Conservation (phyloP, 768 basidiomycete species). For the Pholiota conissans region DNA sequence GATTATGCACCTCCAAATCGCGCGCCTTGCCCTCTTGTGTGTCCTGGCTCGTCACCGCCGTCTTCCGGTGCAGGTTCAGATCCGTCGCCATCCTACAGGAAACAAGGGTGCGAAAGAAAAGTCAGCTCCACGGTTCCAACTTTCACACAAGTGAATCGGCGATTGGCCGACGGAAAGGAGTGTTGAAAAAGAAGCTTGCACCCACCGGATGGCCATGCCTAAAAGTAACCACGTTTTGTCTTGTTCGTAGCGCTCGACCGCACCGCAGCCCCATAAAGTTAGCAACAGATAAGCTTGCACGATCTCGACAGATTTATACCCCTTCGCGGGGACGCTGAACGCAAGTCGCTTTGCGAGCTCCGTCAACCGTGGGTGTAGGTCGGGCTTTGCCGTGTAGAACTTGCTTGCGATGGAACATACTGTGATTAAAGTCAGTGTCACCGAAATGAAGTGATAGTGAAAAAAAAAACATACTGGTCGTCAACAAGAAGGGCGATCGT, state of each 20-base stretch:
- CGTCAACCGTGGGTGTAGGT: conserved; percentile 75
- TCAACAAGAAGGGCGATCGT: conserved; percentile 91
- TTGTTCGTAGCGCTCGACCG: conserved; percentile 95
- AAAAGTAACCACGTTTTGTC: conserved; percentile 92
- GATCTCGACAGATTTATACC: conserved; percentile 93
- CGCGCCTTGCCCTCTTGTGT: conserved; percentile 79
- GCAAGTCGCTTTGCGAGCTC: conserved; percentile 87
- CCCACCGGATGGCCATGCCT: conserved; percentile 82
- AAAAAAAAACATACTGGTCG: conserved; percentile 65
- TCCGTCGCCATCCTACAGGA: conserved; percentile 86
- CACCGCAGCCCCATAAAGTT: conserved; percentile 88
- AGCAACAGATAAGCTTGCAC: conserved; percentile 94
- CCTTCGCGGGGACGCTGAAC: conserved; percentile 80
- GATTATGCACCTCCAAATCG: conserved; percentile 86
- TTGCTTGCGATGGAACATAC: conserved; percentile 95
- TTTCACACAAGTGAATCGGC: neutral
- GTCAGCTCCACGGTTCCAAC: neutral
- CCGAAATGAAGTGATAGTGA: neutral
- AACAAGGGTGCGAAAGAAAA: neutral
- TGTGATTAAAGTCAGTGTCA: conserved; percentile 28
- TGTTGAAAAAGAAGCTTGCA: conserved; percentile 6
- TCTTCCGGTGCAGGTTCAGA: conserved; percentile 92
- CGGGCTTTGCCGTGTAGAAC: conserved; percentile 81
- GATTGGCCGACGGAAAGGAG: neutral
- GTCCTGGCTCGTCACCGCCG: conserved; percentile 56